Conservation (phyloP, 202 grass and related monocot species). For the Cymbopogon flexuosus region DNA sequence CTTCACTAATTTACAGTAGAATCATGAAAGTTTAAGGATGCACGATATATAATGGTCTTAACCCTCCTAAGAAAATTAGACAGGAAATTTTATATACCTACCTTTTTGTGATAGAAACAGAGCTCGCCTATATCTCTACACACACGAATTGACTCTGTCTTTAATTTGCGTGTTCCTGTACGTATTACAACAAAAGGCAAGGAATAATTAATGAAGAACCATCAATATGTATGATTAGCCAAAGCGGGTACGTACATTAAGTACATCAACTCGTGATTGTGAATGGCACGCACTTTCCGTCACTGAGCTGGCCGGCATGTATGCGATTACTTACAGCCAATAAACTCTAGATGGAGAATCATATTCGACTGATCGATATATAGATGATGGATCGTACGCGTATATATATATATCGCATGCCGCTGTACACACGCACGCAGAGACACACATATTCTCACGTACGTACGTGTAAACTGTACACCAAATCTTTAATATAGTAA, state of each 20-base stretch:
- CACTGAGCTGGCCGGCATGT: constrained; percentile 7
- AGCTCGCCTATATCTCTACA: background rate
- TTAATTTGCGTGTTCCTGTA: background rate
- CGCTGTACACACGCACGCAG: background rate
- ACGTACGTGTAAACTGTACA: constrained; percentile 6
- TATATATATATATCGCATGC: background rate
- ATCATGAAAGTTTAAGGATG: background rate
- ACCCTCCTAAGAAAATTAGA: no score
- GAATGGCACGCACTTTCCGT: constrained; percentile 5
- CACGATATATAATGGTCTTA: no score
- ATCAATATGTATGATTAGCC: background rate
- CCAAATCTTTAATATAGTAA: background rate
- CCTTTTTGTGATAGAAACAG: background rate
- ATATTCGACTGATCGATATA: constrained; percentile 15
- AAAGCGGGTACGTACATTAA: background rate
- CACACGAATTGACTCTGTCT: background rate
- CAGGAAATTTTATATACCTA: no score
- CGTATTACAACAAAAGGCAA: background rate
- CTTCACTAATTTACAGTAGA: background rate
- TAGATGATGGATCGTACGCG: background rate
- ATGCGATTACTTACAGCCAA: background rate
- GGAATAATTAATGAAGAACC: background rate
- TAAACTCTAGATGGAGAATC: constrained; percentile 39
- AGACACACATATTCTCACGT: background rate
- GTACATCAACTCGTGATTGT: constrained; percentile 19